Base-by-base conservation (phyloP, 768 basidiomycete genomes). In the Auricularia cornea region DNA sequence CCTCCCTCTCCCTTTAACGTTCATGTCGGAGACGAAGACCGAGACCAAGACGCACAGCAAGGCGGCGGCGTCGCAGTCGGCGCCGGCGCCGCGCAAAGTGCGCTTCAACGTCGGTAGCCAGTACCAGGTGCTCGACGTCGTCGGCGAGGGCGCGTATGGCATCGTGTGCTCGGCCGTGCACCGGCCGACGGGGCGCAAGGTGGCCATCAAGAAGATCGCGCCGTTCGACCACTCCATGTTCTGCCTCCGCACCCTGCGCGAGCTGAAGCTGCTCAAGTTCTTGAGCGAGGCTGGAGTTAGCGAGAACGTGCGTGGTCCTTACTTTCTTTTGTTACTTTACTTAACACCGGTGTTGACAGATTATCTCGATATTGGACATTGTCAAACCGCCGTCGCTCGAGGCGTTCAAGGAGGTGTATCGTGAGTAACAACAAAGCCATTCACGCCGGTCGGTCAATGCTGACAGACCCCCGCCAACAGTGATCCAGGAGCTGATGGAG, bases 221-320 rank as follows among this genome's bases (percentile, higher is more conserved):
- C 94, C 94, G 4, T 97, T 96, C 68, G 94, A 96, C 73, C 94
- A 95, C 72, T 88, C 93, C 64, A 93, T 96, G 91, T 95, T 94
- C 77, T 92, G 91, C 72, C 80, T 94, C 61, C 66, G 72, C 60
- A 96, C 94, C n/a, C 78, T 97, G 60, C 83, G 94, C 65, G 95
- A 97, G 77, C 81, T 97, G 72, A 96, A 97, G 77, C 80, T 96
- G 23, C 81, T 90, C 75, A 92, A 92, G 70, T 92, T 92, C 75
- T 74, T 93, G 66, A 89, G 87, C 70, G 90, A 93, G 77, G 87
- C 90, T 0, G 90, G 92, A 41, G 91, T 93, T 70, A 89, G 89
- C 79, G 90, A 93, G 78, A 93, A 93, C 70, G n/a, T 35, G 5
- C 12, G 90, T 93, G 71, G 69, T 40, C 66, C 78, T 73, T 35